Evolutionary conservation across 106 monocot species (phyloP).

Genomic region (Dactylorhiza incarnata): DNA sequence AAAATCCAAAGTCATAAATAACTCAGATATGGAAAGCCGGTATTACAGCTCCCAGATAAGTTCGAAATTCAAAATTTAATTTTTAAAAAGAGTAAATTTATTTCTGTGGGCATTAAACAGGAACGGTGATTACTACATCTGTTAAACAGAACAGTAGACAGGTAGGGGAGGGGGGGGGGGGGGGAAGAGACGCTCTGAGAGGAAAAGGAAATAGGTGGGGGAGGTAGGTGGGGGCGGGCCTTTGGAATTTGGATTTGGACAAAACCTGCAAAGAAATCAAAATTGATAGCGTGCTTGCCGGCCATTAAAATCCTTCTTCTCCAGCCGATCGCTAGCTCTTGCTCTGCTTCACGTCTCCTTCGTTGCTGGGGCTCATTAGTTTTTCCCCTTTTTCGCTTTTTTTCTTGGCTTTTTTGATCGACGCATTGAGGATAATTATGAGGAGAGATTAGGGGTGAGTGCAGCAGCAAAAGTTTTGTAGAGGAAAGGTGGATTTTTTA

Average conservation of each 20-base stretch:
- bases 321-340: neutral
- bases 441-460: neutral
- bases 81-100: no score
- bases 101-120: no score
- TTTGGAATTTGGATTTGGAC: conserved; percentile 34
- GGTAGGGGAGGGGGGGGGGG: neutral
- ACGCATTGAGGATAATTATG: neutral
- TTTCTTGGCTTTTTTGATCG: neutral
- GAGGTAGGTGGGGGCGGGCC: conserved; percentile 1
- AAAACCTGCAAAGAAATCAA: conserved; percentile 27
- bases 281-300: conserved; percentile 84
- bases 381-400: neutral
- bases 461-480: neutral
- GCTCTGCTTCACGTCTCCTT: neutral
- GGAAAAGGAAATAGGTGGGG: neutral
- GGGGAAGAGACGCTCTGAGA: neutral
- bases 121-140: neutral
- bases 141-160: neutral
- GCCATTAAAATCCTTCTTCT: conserved; percentile 39
- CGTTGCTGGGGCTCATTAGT: neutral
- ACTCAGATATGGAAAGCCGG: no score
- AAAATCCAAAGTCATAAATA: no score
- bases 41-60: no score
- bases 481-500: conserved; percentile 4
- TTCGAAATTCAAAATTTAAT: no score